phyloP scores from a whole-genome alignment of 768 basidiomycete genomes.

The Artomyces pyxidatus region DNA sequence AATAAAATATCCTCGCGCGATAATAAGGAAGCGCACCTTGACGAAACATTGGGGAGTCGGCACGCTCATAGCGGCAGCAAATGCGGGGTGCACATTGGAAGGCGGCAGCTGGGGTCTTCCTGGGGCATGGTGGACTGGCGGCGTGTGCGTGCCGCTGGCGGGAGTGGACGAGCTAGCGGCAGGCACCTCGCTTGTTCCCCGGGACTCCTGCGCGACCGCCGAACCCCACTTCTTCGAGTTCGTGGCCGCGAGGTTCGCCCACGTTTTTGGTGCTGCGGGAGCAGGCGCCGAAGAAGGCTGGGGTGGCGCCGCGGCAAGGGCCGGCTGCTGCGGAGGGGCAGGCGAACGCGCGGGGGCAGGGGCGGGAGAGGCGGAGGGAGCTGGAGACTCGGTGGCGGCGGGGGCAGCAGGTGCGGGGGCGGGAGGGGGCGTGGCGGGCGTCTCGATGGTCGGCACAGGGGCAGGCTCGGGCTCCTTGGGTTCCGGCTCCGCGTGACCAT shows the following conservation, averaged over 20 bases:
- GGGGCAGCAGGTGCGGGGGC: conserved; percentile 21
- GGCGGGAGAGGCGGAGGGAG: conserved; percentile 23
- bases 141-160: conserved; percentile 29
- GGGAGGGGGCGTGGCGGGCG: conserved; percentile 25
- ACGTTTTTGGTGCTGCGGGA: conserved; percentile 61
- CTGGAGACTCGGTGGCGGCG: conserved; percentile 21
- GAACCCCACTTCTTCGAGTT: conserved; percentile 81
- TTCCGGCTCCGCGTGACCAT: conserved; percentile 28
- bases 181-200: conserved; percentile 65
- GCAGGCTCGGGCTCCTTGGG: conserved; percentile 25
- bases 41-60: conserved; percentile 82
- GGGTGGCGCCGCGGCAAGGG: conserved; percentile 17
- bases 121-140: conserved; percentile 25
- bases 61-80: conserved; percentile 52
- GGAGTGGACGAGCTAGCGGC: conserved; percentile 34
- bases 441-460: conserved; percentile 23
- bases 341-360: conserved; percentile 21
- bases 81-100: conserved; percentile 35
- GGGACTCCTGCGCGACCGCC: conserved; percentile 68
- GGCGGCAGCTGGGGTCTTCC: conserved; percentile 27
- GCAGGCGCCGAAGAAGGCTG: conserved; percentile 25
- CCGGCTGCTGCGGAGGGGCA: conserved; percentile 14
- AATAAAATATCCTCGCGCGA: background rate
- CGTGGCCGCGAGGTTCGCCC: conserved; percentile 87
- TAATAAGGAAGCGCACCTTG: conserved; percentile 48